A percentile compares a stretch with the other conserved stretches of the same genome.
Evolutionary conservation across 73 alveolate species (phyloP).

Genomic region (Breviolum minutum): DNA sequence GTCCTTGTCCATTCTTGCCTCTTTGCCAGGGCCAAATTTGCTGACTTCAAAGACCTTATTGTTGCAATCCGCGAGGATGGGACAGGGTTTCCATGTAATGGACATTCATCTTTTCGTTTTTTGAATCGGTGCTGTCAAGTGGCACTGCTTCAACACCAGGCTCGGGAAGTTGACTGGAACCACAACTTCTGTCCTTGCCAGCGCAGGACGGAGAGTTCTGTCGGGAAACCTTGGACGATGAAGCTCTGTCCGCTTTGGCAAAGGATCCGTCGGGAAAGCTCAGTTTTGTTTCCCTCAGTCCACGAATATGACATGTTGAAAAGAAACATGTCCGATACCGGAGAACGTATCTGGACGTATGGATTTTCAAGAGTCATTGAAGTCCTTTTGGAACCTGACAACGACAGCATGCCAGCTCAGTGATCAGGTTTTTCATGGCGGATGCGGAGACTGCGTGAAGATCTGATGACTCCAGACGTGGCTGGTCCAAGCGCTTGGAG

Average conservation of each 20-base stretch:
- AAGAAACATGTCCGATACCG: too few species aligned
- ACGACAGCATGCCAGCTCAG: not conserved
- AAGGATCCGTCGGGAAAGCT: constrained; percentile 26
- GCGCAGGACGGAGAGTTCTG: constrained; percentile 94
- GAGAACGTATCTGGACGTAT: too few species aligned
- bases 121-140: too few species aligned
- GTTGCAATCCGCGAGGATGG: constrained; percentile 81
- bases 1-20: too few species aligned
- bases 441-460: constrained; percentile 55
- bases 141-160: not conserved
- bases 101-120: too few species aligned
- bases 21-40: constrained; percentile 78
- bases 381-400: not conserved
- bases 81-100: not conserved
- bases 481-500: not conserved
- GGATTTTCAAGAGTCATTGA: too few species aligned
- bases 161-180: not conserved
- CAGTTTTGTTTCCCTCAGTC: too few species aligned
- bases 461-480: not conserved
- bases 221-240: constrained; percentile 63
- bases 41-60: constrained; percentile 75
- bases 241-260: constrained; percentile 10
- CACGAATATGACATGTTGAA: too few species aligned
- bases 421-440: constrained; percentile 61
- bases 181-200: not conserved